Base-by-base conservation (phyloP, 2,329 filamentous ascomycete genomes). In the Fusarium sp. region DNA sequence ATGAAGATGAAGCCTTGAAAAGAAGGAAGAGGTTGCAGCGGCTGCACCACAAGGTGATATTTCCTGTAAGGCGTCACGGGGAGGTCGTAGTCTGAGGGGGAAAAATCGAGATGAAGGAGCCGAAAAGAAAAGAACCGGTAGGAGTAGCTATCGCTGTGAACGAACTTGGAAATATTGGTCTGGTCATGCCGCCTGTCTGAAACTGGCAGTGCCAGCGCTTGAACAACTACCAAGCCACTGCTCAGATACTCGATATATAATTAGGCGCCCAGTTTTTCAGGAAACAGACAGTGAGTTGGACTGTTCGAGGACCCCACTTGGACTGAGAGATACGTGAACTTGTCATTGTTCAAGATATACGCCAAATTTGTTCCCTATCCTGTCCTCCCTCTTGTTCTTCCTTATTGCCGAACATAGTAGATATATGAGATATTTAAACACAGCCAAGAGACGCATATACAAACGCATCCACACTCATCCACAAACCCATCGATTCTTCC, bases 21-120 rank as follows among this genome's bases (percentile, higher is more conserved):
- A 74, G 42, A 51, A 63, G 25, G 29, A 58, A 46, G 58, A 46
- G 54, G 21, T 15, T 66, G 60, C 46, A 64, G 51, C 63, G 60
- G 35, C 10, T 57, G 23, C 46, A 60, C 35, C 21, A 31, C 6
- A 60, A 56, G 46, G 41, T 39, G 23, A 57, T 66, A 10, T 41
- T 46, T 12, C 60, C 57, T n/a, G 23, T 46, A 19, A 46, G 35
- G 25, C 35, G 23, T 27, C 19, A 46, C 27, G 25, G 51, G 7
- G 57, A 60, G 15, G 48, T 45, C 37, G 38, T 25, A 31, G 45
- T 15, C 35, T 23, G 37, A 39, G 29, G 29, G 23, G n/a, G 41
- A 16, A 29, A 10, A 10, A 44, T 19, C 12, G n/a, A 18, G 12
- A 12, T 19, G 21, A 18, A 21, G 18, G 6, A 38, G 38, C 16